Base-by-base conservation (phyloP, 495 filamentous ascomycete genomes). In the Paragyromitra xinjiangensis region DNA sequence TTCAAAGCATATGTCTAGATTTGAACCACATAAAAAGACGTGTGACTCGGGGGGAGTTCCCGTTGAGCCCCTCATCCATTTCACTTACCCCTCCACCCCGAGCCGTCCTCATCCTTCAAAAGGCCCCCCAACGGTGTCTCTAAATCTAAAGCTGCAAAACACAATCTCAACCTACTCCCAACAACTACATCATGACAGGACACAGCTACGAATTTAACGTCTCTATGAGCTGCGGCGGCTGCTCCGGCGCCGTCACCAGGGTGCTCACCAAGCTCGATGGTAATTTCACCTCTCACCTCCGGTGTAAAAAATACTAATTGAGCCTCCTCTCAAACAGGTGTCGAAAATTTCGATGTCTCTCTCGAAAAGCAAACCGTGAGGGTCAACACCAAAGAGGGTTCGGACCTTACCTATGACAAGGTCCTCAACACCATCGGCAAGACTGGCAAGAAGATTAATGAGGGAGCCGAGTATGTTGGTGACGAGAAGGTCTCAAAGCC, bases 241-340 rank as follows among this genome's bases (percentile, higher is more conserved):
- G 88, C 85, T 91, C 89, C 0, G 86, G 87, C 70, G 87, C 88
- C 14, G 84, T 99, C 6, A 92, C 95, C 81, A 87, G 93, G n/a
- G 93, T 97, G n/a, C 88, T 99, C n/a, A 94, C 92, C 84, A 97
- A 91, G 85, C 88, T 97, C 0, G 92, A 98, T 11, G 95, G 95
- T 97, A 82, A 48, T 86, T 84, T 55, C 44, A 29, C 37, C 59
- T 37, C 14, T 26, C 22, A 53, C 53, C 24, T 1, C 9, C 61
- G 39, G 63, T 51, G 45, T 48, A 51, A 71, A 26, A 16, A 14
- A 39, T 26, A 59, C 45, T 48, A 48, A 44, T 67, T 16, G 6
- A 22, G 19, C 2, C 29, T 69, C 63, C 37, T 40, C 50, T 40
- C 8, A 73, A 66, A 80, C 82, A 98, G 95, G 94, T 75, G 89